Conservation (phyloP, 331 rosid genomes). For the Stylosanthes scabra region DNA sequence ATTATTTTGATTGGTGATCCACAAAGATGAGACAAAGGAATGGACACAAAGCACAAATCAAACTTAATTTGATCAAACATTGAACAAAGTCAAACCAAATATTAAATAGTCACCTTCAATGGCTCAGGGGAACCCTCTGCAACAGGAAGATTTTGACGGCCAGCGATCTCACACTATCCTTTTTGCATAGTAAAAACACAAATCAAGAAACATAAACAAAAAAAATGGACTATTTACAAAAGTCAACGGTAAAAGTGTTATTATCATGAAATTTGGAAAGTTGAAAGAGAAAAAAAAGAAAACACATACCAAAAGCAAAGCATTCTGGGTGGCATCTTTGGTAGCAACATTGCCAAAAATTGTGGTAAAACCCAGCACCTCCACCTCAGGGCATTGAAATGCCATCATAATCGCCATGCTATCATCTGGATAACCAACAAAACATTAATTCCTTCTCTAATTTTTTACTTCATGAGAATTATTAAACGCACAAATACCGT, state of each 20-base stretch:
- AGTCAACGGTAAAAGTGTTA: conserved; percentile 15
- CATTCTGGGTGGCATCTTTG: conserved; percentile 78
- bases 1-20: background rate
- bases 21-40: background rate
- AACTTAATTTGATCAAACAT: conserved; percentile 1
- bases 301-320: conserved; percentile 85
- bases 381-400: conserved; percentile 76
- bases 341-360: conserved; percentile 77
- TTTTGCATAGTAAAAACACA: conserved; percentile 65
- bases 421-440: conserved; percentile 66
- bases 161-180: conserved; percentile 99
- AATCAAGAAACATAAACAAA: conserved; percentile 44
- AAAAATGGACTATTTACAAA: background rate
- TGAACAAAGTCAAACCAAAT: conserved; percentile 18
- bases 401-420: conserved; percentile 93
- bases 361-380: conserved; percentile 83
- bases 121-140: conserved; percentile 86
- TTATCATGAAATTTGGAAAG: conserved; percentile 2
- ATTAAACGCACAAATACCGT: background rate
- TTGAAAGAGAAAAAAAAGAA: background rate
- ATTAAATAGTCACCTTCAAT: conserved; percentile 65
- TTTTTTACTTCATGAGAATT: background rate
- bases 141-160: conserved; percentile 74
- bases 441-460: background rate
- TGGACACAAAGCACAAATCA: conserved; percentile 18